These are phyloP conservation scores for Dothiorella sarmentorum DNA, from an alignment of 2,329 filamentous ascomycete species.

Conservation along the genomic window DNA sequence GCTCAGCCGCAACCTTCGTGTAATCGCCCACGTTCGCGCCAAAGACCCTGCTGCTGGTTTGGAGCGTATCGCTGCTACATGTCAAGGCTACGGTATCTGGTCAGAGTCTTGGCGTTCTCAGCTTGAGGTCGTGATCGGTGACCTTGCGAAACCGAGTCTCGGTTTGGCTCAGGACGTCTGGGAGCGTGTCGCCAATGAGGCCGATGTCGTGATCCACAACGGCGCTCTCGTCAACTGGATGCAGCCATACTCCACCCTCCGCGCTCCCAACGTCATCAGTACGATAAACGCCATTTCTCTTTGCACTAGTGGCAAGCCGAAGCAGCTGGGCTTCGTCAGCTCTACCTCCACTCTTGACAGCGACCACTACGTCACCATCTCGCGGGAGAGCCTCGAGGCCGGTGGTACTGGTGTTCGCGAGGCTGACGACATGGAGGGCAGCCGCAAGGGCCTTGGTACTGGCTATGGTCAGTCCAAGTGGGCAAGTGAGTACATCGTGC, in stretches of 20 bases:
- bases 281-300: conserved; percentile 74
- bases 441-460: conserved; percentile 70
- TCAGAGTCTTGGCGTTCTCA: conserved; percentile 62
- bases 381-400: conserved; percentile 57
- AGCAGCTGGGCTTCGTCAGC: conserved; percentile 76
- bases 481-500: conserved; percentile 69
- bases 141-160: conserved; percentile 68
- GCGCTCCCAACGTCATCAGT: conserved; percentile 72
- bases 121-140: conserved; percentile 67
- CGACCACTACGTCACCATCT: conserved; percentile 74
- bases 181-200: conserved; percentile 61
- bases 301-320: conserved; percentile 72
- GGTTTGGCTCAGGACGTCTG: conserved; percentile 66
- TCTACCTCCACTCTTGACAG: conserved; percentile 82
- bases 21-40: conserved; percentile 74
- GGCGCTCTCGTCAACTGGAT: conserved; percentile 57
- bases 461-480: conserved; percentile 93
- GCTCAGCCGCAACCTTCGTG: conserved; percentile 59
- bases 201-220: conserved; percentile 73
- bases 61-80: conserved; percentile 63
- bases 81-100: conserved; percentile 79
- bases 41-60: conserved; percentile 59
- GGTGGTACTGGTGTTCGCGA: conserved; percentile 68
- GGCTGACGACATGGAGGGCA: conserved; percentile 73
- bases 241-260: conserved; percentile 68